Percentiles rank a stretch among this genome's conserved stretches.
phyloP scores from a whole-genome alignment of 768 basidiomycete species.

The Termitomyces sp. region DNA sequence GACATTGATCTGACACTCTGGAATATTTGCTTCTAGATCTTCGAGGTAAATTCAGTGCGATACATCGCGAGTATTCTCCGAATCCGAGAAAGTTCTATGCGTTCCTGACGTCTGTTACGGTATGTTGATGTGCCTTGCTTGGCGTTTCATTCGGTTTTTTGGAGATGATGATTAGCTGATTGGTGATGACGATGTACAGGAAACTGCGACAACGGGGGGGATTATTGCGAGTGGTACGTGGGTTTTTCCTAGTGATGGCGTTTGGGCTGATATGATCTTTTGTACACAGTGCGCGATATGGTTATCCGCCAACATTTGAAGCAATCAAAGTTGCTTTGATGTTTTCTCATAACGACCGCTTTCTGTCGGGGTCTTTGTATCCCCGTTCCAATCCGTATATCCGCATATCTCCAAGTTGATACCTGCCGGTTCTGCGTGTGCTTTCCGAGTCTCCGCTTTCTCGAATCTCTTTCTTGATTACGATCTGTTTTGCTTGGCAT shows the following conservation, averaged over 20 bases:
- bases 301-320: constrained; percentile 76
- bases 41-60: constrained; percentile 44
- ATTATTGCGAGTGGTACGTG: constrained; percentile 37
- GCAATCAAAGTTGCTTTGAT: constrained; percentile 64
- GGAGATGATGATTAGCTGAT: neutral
- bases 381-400: too few relatives aligned
- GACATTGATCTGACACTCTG: too few relatives aligned
- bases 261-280: neutral
- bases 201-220: constrained; percentile 51
- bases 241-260: neutral
- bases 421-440: too few relatives aligned
- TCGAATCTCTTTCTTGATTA: too few relatives aligned
- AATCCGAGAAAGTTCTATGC: constrained; percentile 52
- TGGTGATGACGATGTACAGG: constrained; percentile 26
- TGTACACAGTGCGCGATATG: constrained; percentile 62
- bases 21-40: constrained; percentile 25
- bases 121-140: constrained; percentile 15
- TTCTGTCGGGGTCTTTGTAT: too few relatives aligned
- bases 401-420: too few relatives aligned
- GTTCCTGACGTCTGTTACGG: constrained; percentile 61
- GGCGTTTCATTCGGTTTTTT: neutral
- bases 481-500: too few relatives aligned
- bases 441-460: too few relatives aligned
- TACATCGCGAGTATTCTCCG: constrained; percentile 52
- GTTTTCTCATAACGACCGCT: neutral